phyloP scores from a whole-genome alignment of 768 basidiomycete genomes.

The Amanita fuliginea region DNA sequence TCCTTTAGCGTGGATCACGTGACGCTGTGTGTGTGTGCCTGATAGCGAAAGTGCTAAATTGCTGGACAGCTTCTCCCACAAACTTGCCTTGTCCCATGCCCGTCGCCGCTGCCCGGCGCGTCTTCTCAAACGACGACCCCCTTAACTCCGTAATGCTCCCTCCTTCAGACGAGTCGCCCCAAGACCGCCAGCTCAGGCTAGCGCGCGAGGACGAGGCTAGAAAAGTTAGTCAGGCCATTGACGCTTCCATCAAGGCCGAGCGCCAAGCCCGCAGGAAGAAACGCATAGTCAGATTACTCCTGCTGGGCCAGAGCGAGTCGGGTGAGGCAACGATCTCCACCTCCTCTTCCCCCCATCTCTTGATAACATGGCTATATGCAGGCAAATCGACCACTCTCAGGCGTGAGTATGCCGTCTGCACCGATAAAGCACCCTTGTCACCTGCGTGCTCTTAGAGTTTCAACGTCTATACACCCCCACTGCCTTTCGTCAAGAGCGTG shows the following conservation, averaged over 20 bases:
- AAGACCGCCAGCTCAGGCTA: conserved; percentile 42
- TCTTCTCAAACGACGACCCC: conserved; percentile 37
- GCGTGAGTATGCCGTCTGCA: conserved; percentile 38
- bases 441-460: conserved; percentile 40
- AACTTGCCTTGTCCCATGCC: conserved; percentile 21
- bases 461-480: conserved; percentile 66
- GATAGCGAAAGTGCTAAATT: conserved; percentile 5
- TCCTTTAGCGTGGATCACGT: conserved; percentile 11
- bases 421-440: not conserved
- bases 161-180: conserved; percentile 54
- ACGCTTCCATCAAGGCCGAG: conserved; percentile 61
- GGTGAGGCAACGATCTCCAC: conserved; percentile 25
- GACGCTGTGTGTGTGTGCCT: conserved; percentile 3
- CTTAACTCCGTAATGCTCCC: conserved; percentile 55
- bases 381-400: conserved; percentile 76
- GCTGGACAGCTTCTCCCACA: conserved; percentile 13
- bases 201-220: conserved; percentile 56
- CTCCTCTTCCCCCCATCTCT: conserved; percentile 4
- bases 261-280: conserved; percentile 54
- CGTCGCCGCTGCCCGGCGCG: conserved; percentile 13
- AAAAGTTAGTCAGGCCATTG: conserved; percentile 58
- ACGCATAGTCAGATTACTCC: conserved; percentile 57
- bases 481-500: conserved; percentile 64
- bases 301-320: conserved; percentile 78
- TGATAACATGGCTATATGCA: conserved; percentile 15